Evolutionary conservation across 148 eudicot genomes (phyloP), one percentile per base, ranked within the genome.

Genomic region (Vaccinium corymbosum): DNA sequence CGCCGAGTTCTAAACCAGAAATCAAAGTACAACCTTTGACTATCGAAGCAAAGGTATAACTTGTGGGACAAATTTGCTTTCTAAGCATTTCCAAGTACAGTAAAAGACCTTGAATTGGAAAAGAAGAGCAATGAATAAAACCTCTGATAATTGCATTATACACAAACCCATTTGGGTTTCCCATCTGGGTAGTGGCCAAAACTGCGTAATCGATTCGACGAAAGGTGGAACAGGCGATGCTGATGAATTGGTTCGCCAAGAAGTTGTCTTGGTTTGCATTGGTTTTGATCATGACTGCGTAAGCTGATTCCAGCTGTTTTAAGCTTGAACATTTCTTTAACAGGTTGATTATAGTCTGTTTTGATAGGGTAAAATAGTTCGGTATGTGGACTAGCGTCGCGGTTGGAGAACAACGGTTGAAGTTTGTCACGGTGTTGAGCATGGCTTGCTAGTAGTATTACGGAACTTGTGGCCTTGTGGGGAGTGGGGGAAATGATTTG

Each of bases 91-190:
- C 79, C 17, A 87, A n/a, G 88, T 94, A 94, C 19, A 89, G 84
- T 49, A 84, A 81, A 35, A 94, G 13, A 49, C 90, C 98, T 75
- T 81, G 78, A 64, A 88, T 38, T 20, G 94, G 92, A 55, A 56
- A 87, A 27, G 81, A 88, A 79, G 38, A 68, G 73, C 90, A 87
- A 81, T 85, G 86, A 71, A 90, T 82, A 62, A 86, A 82, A 29
- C 91, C 98, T 80, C 92, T 90, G n/a, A 94, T 90, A 35, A 93
- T 35, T 6, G 94, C 92, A 80, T 94, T 92, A 81, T 91, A 94
- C 4, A 91, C 95, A 62, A 93, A 89, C 19, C 86, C 89, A 86
- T 92, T 95, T 15, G 97, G 95, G 73, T 83, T 86, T 48, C 86
- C 70, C 86, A 93, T 88, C 66, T 89, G 91, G 87, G 89, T 3